A percentile compares a stretch with the other conserved stretches of the same genome.
phyloP scores from a whole-genome alignment of 371 early-diverging fungal genomes.

The Mortierella sp. region DNA sequence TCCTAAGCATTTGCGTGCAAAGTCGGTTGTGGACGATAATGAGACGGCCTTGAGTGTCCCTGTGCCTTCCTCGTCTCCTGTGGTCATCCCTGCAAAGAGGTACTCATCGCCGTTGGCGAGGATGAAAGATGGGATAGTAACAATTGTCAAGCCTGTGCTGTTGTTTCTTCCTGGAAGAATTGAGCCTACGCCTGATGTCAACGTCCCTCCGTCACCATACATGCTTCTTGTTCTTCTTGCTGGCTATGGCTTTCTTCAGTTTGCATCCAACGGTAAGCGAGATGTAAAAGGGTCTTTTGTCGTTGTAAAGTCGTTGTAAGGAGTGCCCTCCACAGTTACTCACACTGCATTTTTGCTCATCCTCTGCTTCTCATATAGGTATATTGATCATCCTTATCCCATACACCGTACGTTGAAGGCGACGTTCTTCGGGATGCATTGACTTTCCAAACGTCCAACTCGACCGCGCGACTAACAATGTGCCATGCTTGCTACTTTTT shows the following conservation, averaged over 20 bases:
- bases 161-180: slow-evolving; percentile 44
- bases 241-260: slow-evolving; percentile 16
- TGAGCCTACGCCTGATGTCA: slow-evolving; percentile 28
- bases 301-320: not conserved
- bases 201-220: slow-evolving; percentile 26
- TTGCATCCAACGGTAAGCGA: slow-evolving; percentile 18
- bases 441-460: not conserved
- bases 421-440: not conserved
- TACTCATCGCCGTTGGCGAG: not conserved
- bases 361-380: not conserved
- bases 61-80: no score
- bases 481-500: not conserved
- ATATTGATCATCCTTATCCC: slow-evolving; percentile 24
- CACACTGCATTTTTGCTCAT: not conserved
- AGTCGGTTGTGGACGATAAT: not conserved
- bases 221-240: slow-evolving; percentile 23
- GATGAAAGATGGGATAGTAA: slow-evolving; percentile 10
- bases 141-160: slow-evolving; percentile 34
- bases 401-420: slow-evolving; percentile 34
- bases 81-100: no score
- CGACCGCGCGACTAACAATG: not conserved
- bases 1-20: slow-evolving; percentile 1
- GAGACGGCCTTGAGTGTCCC: not conserved
- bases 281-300: no score
- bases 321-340: no score